Evolutionary conservation across 139 green algal genomes (phyloP).

Genomic region (Chlorella vulgaris): DNA sequence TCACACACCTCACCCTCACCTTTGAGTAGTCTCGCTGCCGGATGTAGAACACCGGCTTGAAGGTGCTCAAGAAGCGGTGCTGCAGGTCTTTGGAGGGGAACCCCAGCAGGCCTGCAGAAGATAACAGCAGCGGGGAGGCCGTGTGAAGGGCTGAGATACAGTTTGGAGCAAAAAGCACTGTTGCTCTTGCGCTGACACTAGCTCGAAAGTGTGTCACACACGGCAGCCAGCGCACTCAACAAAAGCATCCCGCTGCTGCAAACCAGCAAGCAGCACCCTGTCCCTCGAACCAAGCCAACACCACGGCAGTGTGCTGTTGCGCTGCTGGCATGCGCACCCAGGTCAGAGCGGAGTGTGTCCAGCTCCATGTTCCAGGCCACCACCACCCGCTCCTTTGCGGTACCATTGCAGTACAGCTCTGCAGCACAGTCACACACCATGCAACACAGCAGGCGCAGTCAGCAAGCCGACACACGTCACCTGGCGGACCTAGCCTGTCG

Average conservation of each 20-base stretch:
- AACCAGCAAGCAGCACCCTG: too few species aligned
- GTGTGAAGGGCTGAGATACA: background rate
- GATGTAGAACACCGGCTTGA: slow-evolving; percentile 90
- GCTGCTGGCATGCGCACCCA: slow-evolving; percentile 60
- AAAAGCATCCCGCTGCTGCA: too few species aligned
- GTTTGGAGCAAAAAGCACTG: too few species aligned
- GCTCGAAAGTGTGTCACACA: too few species aligned
- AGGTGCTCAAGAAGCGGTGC: slow-evolving; percentile 78
- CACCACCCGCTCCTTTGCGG: slow-evolving; percentile 57
- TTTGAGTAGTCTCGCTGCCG: slow-evolving; percentile 75
- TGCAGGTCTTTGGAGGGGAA: slow-evolving; percentile 88
- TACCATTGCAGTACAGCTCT: slow-evolving; percentile 60
- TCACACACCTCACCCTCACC: too few species aligned
- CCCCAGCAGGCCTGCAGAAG: slow-evolving; percentile 66
- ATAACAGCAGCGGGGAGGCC: background rate
- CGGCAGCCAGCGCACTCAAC: too few species aligned
- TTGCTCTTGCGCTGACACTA: background rate
- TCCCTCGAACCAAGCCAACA: too few species aligned
- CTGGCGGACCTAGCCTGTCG: too few species aligned
- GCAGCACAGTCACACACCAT: background rate
- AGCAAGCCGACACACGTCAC: too few species aligned
- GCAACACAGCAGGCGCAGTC: too few species aligned
- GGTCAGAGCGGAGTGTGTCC: slow-evolving; percentile 90
- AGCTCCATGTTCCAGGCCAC: slow-evolving; percentile 96
- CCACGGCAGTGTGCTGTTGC: too few species aligned